Evolutionary conservation across 2,329 filamentous ascomycete species (phyloP), one percentile per base, ranked within the genome.

Genomic region (Diaporthe caulivora): DNA sequence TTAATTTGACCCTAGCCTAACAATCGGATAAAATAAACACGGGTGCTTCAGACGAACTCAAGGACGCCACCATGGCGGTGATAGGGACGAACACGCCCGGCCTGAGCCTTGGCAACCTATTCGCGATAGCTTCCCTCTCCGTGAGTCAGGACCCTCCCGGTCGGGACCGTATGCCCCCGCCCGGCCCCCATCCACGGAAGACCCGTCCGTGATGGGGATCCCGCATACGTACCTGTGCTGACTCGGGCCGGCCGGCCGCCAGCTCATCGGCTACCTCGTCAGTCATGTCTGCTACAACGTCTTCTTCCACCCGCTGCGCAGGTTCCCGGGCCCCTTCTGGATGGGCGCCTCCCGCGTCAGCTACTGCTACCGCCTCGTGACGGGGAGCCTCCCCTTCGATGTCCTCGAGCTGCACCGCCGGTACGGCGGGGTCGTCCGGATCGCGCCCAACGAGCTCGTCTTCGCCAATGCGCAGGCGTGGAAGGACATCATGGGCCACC

Each of bases 371-470:
- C 53, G 57, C 44, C 67, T 71, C 9, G 8, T 64, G 18, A 62
- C 60, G 26, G 74, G 74, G 24, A 68, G 60, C 7, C 54, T 69
- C 4, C 72, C 65, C 34, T 72, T 72, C 37, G 34, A 60, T 42
- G 26, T 76, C n/a, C 72, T 75, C 72, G 57, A 74, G 24, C 71
- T 82, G 57, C 80, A 85, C 76, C 72, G 79, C 11, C 76, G 77
- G 31, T 84, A 85, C 75, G 86, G 86, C 18, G 77, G 78, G 4
- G 80, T 86, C 2, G 85, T 87, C 31, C 83, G 86, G 31, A 76
- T 86, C 60, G 80, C 79, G 6, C 85, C 85, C 1, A 78, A 83
- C 70, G 83, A 86, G 73, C 80, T 87, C 10, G 82, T 82, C 8
- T 86, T 83, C 77, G 81, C 78, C 62, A 70, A 77, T 47, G 76